Percentiles rank a stretch among this genome's conserved stretches.
Conservation (phyloP, 345 rosid genomes). For the Camelina laxa region DNA sequence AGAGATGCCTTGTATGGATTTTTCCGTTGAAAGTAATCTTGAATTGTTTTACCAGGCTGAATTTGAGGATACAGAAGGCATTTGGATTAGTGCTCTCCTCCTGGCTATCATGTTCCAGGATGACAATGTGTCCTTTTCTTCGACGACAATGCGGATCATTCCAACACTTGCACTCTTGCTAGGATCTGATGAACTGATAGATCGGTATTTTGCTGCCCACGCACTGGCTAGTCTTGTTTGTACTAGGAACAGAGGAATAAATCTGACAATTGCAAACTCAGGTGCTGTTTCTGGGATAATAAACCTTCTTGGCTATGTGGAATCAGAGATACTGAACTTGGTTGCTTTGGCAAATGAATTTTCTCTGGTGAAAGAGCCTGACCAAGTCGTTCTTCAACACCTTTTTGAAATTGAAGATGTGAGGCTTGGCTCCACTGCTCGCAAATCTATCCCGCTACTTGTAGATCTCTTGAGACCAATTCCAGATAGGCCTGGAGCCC, state of each 20-base stretch:
- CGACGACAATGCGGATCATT: slow-evolving; percentile 65
- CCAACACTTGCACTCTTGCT: slow-evolving; percentile 77
- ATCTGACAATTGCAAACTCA: slow-evolving; percentile 75
- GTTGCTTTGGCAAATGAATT: slow-evolving; percentile 67
- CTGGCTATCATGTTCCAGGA: slow-evolving; percentile 85
- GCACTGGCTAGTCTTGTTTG: slow-evolving; percentile 84
- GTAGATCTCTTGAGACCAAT: slow-evolving; percentile 91
- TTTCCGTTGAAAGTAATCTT: slow-evolving; percentile 1
- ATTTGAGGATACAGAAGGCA: slow-evolving; percentile 67
- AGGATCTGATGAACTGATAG: slow-evolving; percentile 73
- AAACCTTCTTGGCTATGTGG: slow-evolving; percentile 68
- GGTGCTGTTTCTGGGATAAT: slow-evolving; percentile 84
- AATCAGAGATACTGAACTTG: slow-evolving; percentile 47
- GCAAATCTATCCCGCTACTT: slow-evolving; percentile 79
- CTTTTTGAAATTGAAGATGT: slow-evolving; percentile 84
- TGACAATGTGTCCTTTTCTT: slow-evolving; percentile 58
- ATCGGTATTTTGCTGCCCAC: slow-evolving; percentile 84
- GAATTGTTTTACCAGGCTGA: slow-evolving; percentile 56
- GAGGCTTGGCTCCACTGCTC: slow-evolving; percentile 71
- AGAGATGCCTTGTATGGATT: slow-evolving; percentile 23
- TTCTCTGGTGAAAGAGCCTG: slow-evolving; percentile 62
- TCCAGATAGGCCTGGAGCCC: slow-evolving; percentile 89
- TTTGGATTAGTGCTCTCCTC: slow-evolving; percentile 80
- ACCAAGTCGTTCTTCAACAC: slow-evolving; percentile 64
- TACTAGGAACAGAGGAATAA: slow-evolving; percentile 66